These are phyloP conservation scores for Ochromonas danica DNA, from an alignment of 108 stramenopile genomes.

Conservation along the genomic window DNA sequence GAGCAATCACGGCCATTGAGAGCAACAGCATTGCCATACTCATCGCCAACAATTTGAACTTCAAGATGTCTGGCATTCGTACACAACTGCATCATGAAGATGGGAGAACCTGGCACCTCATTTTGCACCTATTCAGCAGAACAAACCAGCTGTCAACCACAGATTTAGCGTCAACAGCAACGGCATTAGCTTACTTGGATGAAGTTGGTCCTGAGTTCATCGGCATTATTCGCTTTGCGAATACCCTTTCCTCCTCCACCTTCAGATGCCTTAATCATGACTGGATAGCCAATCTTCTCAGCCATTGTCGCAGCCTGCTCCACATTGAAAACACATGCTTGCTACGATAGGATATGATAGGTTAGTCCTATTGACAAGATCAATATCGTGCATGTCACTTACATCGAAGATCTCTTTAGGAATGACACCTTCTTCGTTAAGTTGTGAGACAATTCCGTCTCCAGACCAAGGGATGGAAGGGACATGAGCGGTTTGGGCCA, in stretches of 20 bases:
- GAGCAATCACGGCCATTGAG: constrained; percentile 33
- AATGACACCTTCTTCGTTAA: constrained; percentile 81
- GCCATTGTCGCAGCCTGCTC: constrained; percentile 91
- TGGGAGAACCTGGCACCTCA: constrained; percentile 90
- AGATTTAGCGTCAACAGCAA: neutral
- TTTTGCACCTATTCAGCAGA: constrained; percentile 78
- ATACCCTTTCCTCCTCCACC: constrained; percentile 90
- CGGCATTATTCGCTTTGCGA: constrained; percentile 42
- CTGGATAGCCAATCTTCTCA: constrained; percentile 85
- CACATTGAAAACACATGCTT: constrained; percentile 77
- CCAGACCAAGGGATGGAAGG: constrained; percentile 91
- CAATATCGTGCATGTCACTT: no score
- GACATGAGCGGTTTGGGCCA: constrained; percentile 89
- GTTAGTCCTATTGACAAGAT: no score
- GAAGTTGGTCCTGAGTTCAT: constrained; percentile 47
- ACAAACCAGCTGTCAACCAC: neutral
- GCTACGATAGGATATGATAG: no score
- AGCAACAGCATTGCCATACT: constrained; percentile 34
- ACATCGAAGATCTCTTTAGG: constrained; percentile 84
- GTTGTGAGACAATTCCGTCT: constrained; percentile 57
- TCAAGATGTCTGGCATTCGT: constrained; percentile 52
- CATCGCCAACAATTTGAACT: constrained; percentile 31
- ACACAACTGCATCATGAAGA: constrained; percentile 96
- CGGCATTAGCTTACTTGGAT: no score
- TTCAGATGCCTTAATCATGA: constrained; percentile 98